Base-by-base conservation (phyloP, 495 filamentous ascomycete genomes). In the Podospora sp. region DNA sequence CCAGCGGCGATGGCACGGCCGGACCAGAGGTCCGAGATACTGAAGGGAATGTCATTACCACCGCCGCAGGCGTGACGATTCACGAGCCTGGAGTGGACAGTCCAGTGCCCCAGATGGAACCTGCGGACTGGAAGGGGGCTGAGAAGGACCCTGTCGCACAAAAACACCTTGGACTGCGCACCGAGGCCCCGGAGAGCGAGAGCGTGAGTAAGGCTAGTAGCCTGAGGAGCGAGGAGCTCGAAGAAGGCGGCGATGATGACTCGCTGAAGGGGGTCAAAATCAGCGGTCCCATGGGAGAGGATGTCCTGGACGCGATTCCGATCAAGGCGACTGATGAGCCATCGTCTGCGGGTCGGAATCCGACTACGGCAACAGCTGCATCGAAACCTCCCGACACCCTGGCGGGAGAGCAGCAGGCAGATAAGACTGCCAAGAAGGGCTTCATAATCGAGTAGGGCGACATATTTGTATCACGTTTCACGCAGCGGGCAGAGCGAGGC, bases 81-180 rank as follows among this genome's bases (percentile, higher is more conserved):
- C 82, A 77, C 8, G 81, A 89, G 72, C 89, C 90, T 0, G 78
- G 82, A 55, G 78, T 83, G 5, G 86, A 88, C 20, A 87, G 89
- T 53, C 82, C 87, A 1, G 87, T 95, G 22, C 84, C 83, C 3
- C 89, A 94, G 79, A 86, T 83, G 76, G 69, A 74, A 33, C 79
- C 91, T 7, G 88, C 92, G 1, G 88, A 94, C 71, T 94, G 91
- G 91, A 86, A 86, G 61, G 86, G 88, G 0, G 79, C 73, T 0
- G 78, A 83, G 58, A 77, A 80, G 50, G 74, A 81, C 6, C 78
- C 82, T n/a, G 72, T 72, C 1, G 72, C 82, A 1, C 79, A 83
- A 16, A 90, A 86, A 74, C 83, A 87, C 56, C 75, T 95, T 11
- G 92, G 92, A 0, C 71, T 95, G 26, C 78, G 90, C 26, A 84